A percentile compares a stretch with the other conserved stretches of the same genome.
These are phyloP conservation scores for Pseudocercospora macadamiae DNA, from an alignment of 2,329 filamentous ascomycete genomes.

Conservation along the genomic window DNA sequence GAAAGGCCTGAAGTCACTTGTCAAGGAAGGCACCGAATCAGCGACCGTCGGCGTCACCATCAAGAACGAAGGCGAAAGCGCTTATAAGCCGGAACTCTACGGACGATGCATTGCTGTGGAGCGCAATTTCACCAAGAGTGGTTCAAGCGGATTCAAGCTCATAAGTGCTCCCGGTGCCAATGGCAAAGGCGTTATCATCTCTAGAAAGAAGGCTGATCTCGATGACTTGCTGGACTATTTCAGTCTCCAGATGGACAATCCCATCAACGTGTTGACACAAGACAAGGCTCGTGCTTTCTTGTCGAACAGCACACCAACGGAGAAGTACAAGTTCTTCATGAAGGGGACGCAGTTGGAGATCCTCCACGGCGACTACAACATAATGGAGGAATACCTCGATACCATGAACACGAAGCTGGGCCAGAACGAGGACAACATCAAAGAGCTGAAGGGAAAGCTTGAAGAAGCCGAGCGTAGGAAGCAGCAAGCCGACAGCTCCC, in stretches of 20 bases:
- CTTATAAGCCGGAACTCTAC: slow-evolving; percentile 80
- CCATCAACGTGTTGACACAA: slow-evolving; percentile 92
- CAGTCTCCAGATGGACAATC: slow-evolving; percentile 92
- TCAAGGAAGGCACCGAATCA: slow-evolving; percentile 83
- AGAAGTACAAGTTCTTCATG: slow-evolving; percentile 97
- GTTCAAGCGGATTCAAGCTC: slow-evolving; percentile 81
- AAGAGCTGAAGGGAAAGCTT: slow-evolving; percentile 58
- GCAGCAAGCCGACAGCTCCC: slow-evolving; percentile 67
- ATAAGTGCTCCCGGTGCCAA: slow-evolving; percentile 71
- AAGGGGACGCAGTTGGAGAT: slow-evolving; percentile 93
- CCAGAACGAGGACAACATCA: slow-evolving; percentile 65
- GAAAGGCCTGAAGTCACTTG: slow-evolving; percentile 82
- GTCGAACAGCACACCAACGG: slow-evolving; percentile 75
- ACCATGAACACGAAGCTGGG: slow-evolving; percentile 67
- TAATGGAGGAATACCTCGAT: slow-evolving; percentile 79
- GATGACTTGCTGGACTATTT: slow-evolving; percentile 95
- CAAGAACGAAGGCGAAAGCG: slow-evolving; percentile 85
- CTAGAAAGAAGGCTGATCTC: slow-evolving; percentile 81
- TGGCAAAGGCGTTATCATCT: too few species aligned
- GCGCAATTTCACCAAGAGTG: slow-evolving; percentile 74
- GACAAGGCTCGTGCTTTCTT: slow-evolving; percentile 94
- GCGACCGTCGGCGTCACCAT: slow-evolving; percentile 77
- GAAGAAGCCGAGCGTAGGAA: slow-evolving; percentile 67
- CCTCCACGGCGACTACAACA: slow-evolving; percentile 85
- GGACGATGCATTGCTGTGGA: slow-evolving; percentile 89